Percentiles rank a stretch among this genome's conserved stretches.
phyloP scores from a whole-genome alignment of 2,329 filamentous ascomycete genomes.

The Orbilia brochopaga region DNA sequence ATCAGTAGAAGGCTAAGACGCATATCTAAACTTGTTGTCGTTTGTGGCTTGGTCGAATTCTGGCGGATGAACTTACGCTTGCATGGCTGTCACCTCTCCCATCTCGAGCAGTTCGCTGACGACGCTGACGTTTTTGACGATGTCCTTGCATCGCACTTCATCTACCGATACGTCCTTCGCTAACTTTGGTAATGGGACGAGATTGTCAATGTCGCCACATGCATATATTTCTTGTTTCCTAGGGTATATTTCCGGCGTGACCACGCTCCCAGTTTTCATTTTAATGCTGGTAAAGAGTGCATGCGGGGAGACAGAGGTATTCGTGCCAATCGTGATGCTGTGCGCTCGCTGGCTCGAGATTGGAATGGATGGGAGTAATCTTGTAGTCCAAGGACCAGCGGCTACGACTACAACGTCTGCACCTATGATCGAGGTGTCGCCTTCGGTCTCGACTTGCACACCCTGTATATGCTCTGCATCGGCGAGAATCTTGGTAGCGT shows the following conservation, averaged over 20 bases:
- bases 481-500: slow-evolving; percentile 25
- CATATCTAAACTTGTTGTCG: background rate
- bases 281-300: slow-evolving; percentile 74
- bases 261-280: slow-evolving; percentile 65
- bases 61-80: slow-evolving; percentile 63
- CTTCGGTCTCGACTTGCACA: slow-evolving; percentile 26
- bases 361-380: slow-evolving; percentile 65
- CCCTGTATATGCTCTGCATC: slow-evolving; percentile 13
- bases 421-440: slow-evolving; percentile 62
- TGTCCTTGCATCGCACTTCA: slow-evolving; percentile 77
- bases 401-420: slow-evolving; percentile 58
- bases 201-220: slow-evolving; percentile 84
- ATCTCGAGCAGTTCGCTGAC: slow-evolving; percentile 71
- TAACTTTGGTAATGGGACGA: slow-evolving; percentile 75
- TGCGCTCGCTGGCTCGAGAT: slow-evolving; percentile 64
- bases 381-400: slow-evolving; percentile 70
- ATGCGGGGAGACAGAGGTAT: slow-evolving; percentile 71
- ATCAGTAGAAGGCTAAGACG: background rate
- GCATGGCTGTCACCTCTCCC: slow-evolving; percentile 73
- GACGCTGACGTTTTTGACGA: slow-evolving; percentile 75
- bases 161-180: slow-evolving; percentile 79
- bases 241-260: slow-evolving; percentile 88
- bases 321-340: slow-evolving; percentile 66
- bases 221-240: slow-evolving; percentile 90
- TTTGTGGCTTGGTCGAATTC: no score